A percentile compares a stretch with the other conserved stretches of the same genome.
These are phyloP conservation scores for Aspergillus quadrilineatus DNA, from an alignment of 2,329 filamentous ascomycete genomes.

Conservation along the genomic window DNA sequence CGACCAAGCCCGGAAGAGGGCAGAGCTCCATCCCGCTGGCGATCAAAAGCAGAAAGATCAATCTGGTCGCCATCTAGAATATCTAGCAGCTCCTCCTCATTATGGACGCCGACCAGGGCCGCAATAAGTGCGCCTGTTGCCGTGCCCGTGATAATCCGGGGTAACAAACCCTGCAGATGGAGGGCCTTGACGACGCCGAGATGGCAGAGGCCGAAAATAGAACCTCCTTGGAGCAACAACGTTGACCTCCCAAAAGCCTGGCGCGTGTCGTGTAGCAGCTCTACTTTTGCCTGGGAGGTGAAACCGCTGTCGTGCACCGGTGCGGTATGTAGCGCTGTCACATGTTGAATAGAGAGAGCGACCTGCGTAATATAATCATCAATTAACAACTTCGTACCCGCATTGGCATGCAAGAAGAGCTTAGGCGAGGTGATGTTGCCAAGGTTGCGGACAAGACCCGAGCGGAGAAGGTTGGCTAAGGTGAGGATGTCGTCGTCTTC, in stretches of 20 bases:
- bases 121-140: conserved; percentile 88
- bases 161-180: conserved; percentile 74
- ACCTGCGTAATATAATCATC: conserved; percentile 88
- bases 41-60: conserved; percentile 75
- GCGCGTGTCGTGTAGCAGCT: conserved; percentile 81
- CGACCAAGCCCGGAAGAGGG: conserved; percentile 4
- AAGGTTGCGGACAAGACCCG: conserved; percentile 76
- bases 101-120: conserved; percentile 82
- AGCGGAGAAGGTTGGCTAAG: conserved; percentile 76
- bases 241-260: conserved; percentile 86
- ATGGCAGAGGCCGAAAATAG: conserved; percentile 88
- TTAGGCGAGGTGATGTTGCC: conserved; percentile 82
- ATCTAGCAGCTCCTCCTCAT: conserved; percentile 75
- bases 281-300: conserved; percentile 75
- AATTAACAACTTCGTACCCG: conserved; percentile 84
- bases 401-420: conserved; percentile 80
- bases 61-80: conserved; percentile 78
- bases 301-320: conserved; percentile 52
- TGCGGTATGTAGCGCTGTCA: conserved; percentile 65
- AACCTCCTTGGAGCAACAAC: conserved; percentile 82
- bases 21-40: conserved; percentile 29
- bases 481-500: conserved; percentile 70
- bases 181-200: conserved; percentile 86
- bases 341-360: conserved; percentile 74
- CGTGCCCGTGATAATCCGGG: conserved; percentile 87